Evolutionary conservation across 139 green algal genomes (phyloP).

Genomic region (Medakamo hakoo): DNA sequence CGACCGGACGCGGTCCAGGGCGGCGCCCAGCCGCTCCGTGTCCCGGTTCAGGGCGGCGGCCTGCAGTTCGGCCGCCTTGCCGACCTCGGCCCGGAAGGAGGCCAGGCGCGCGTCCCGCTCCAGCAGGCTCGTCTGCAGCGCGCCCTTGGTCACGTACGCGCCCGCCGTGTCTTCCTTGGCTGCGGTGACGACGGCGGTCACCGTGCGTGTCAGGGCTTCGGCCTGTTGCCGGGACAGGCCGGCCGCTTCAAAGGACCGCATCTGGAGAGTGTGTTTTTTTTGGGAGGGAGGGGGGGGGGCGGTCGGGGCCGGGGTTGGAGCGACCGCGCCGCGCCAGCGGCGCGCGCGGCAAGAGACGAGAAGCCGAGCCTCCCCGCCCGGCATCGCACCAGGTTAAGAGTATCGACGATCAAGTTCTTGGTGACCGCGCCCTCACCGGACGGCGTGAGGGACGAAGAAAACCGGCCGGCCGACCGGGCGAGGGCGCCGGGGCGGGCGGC

Average conservation of each 20-base stretch:
- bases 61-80: slow-evolving; percentile 58
- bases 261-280: slow-evolving; percentile 10
- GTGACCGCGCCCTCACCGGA: too few relatives aligned
- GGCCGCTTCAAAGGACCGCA: slow-evolving; percentile 20
- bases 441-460: too few relatives aligned
- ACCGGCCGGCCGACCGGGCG: too few relatives aligned
- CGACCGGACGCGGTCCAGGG: slow-evolving; percentile 72
- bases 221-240: slow-evolving; percentile 38
- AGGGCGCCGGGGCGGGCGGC: too few relatives aligned
- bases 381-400: too few relatives aligned
- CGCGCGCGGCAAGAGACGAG: not conserved
- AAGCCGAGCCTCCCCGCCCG: too few relatives aligned
- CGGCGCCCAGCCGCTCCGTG: slow-evolving; percentile 63
- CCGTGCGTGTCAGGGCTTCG: slow-evolving; percentile 38
- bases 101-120: slow-evolving; percentile 46
- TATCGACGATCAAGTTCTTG: too few relatives aligned
- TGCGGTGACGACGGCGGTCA: slow-evolving; percentile 50
- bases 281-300: not conserved
- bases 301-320: too few relatives aligned
- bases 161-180: slow-evolving; percentile 51
- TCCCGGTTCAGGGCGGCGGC: slow-evolving; percentile 41
- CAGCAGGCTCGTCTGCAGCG: slow-evolving; percentile 56
- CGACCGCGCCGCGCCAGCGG: not conserved
- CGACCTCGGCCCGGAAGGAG: slow-evolving; percentile 58
- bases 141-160: slow-evolving; percentile 38